A percentile compares a stretch with the other conserved stretches of the same genome.
phyloP scores from a whole-genome alignment of 768 basidiomycete genomes.

The Trametes cingulata region DNA sequence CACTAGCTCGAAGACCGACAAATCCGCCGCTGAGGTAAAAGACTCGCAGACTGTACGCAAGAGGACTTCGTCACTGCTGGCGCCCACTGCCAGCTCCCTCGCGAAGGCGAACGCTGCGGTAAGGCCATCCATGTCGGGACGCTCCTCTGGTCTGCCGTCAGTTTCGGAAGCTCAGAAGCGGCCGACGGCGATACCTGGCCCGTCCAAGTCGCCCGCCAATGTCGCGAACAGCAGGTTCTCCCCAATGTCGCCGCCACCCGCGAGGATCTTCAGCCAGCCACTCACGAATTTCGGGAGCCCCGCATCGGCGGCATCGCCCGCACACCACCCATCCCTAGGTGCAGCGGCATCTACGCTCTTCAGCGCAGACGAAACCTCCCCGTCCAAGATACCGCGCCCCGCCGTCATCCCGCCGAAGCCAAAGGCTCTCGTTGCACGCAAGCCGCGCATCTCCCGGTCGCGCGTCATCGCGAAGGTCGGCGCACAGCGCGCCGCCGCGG shows the following conservation, averaged over 20 bases:
- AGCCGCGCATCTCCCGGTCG: constrained; percentile 79
- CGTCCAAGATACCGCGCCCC: constrained; percentile 16
- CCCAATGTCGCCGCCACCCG: constrained; percentile 27
- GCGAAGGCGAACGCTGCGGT: constrained; percentile 47
- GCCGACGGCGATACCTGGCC: constrained; percentile 15
- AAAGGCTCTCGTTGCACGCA: constrained; percentile 46
- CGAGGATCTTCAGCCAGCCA: constrained; percentile 57
- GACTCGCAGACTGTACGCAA: constrained; percentile 8
- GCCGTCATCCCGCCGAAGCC: constrained; percentile 29
- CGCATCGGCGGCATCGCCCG: constrained; percentile 20
- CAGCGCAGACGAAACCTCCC: constrained; percentile 14
- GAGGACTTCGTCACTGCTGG: constrained; percentile 52
- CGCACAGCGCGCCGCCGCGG: constrained; percentile 61
- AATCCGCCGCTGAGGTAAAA: background rate
- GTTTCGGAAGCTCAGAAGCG: constrained; percentile 22
- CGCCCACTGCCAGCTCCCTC: constrained; percentile 77
- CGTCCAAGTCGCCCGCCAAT: constrained; percentile 17
- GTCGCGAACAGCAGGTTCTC: constrained; percentile 35
- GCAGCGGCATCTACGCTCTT: constrained; percentile 34
- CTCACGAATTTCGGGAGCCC: constrained; percentile 32
- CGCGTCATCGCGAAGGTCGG: constrained; percentile 77
- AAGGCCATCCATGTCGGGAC: constrained; percentile 9
- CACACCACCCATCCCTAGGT: constrained; percentile 30
- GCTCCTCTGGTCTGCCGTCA: constrained; percentile 12
- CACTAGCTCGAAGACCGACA: background rate